Conservation (phyloP, 139 green algal species). For the Chlamydomonas applanata region DNA sequence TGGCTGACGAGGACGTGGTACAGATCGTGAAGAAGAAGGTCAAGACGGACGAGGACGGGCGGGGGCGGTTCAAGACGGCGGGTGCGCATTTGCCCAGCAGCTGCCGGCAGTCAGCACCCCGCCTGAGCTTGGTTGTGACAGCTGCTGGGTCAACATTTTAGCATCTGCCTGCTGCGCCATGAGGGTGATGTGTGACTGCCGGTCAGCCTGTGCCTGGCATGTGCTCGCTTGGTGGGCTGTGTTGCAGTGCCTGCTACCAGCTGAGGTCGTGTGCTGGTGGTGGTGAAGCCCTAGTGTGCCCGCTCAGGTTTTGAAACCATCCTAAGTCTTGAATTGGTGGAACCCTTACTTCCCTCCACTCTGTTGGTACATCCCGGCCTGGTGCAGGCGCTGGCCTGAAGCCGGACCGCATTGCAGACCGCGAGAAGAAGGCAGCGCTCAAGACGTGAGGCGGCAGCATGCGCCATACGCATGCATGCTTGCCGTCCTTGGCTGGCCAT, state of each 20-base stretch:
- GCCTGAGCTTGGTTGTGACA: too few relatives aligned
- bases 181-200: background rate
- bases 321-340: too few relatives aligned
- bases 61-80: conserved; percentile 77
- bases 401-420: conserved; percentile 82
- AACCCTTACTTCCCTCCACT: too few relatives aligned
- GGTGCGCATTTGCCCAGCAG: too few relatives aligned
- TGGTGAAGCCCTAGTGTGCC: too few relatives aligned
- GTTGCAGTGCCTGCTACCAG: too few relatives aligned
- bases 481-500: too few relatives aligned
- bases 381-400: conserved; percentile 19
- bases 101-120: too few relatives aligned
- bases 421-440: conserved; percentile 93
- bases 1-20: conserved; percentile 82
- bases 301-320: too few relatives aligned
- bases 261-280: too few relatives aligned
- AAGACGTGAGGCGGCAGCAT: conserved; percentile 72
- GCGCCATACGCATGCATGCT: too few relatives aligned
- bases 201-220: background rate
- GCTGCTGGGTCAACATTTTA: background rate
- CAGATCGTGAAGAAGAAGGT: conserved; percentile 97
- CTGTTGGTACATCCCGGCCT: background rate
- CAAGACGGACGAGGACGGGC: conserved; percentile 62
- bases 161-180: background rate
- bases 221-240: too few relatives aligned